phyloP scores from a whole-genome alignment of 2,329 filamentous ascomycete genomes.

The Torrubiellomyces zombiae region DNA sequence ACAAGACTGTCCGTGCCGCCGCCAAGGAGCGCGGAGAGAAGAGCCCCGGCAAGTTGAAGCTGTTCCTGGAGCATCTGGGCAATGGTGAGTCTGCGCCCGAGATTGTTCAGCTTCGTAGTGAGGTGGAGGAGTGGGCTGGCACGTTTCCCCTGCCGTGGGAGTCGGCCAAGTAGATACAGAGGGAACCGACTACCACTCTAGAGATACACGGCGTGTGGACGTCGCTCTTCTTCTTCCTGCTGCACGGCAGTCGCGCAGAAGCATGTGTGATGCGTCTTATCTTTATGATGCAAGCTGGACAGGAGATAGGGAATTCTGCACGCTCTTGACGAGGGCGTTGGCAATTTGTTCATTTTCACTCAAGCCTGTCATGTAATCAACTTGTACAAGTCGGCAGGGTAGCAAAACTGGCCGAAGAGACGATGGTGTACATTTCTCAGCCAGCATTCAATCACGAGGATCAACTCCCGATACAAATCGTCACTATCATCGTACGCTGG shows the following conservation, averaged over 20 bases:
- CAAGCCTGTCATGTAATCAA: too few species aligned
- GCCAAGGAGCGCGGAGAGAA: constrained; percentile 52
- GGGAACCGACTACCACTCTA: too few species aligned
- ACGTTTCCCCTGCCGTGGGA: constrained; percentile 59
- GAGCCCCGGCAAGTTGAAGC: constrained; percentile 45
- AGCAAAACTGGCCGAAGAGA: too few species aligned
- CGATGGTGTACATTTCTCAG: neutral
- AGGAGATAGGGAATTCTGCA: too few species aligned
- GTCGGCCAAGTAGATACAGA: constrained; percentile 15
- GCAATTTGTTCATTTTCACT: too few species aligned
- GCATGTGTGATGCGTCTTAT: too few species aligned
- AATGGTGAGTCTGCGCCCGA: constrained; percentile 51
- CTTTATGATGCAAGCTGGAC: too few species aligned
- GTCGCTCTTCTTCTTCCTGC: too few species aligned
- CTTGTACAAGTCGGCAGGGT: constrained; percentile 3
- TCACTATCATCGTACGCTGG: too few species aligned
- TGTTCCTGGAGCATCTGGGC: constrained; percentile 51
- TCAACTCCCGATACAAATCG: constrained; percentile 4
- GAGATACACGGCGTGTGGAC: too few species aligned
- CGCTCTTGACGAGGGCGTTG: too few species aligned
- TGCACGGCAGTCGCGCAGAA: too few species aligned
- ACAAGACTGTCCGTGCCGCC: constrained; percentile 55
- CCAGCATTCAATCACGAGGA: constrained; percentile 4
- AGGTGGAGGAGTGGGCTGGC: constrained; percentile 65
- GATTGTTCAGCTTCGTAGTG: constrained; percentile 54